These are phyloP conservation scores for Paramecium tetraurelia DNA, from an alignment of 73 alveolate species.

Conservation along the genomic window DNA sequence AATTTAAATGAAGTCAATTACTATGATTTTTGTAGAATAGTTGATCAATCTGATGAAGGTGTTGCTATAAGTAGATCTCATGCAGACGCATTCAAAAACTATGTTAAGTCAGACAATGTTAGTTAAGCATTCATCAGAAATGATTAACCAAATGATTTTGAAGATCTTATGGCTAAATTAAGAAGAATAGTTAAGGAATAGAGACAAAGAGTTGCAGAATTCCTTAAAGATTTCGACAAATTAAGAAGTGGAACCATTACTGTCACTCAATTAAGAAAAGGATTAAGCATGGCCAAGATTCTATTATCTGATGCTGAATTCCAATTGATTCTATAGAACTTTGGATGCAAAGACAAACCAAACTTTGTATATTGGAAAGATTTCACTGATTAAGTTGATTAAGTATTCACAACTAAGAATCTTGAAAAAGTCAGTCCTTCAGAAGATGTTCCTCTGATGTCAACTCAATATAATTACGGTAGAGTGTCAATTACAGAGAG, in stretches of 20 bases:
- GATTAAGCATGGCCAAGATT: conserved; percentile 91
- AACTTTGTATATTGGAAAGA: conserved; percentile 84
- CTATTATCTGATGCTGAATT: conserved; percentile 85
- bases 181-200: conserved; percentile 81
- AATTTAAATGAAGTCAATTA: conserved; percentile 90
- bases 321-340: conserved; percentile 70
- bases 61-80: conserved; percentile 69
- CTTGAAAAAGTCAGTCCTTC: conserved; percentile 83
- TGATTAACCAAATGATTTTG: conserved; percentile 82
- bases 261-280: conserved; percentile 82
- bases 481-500: conserved; percentile 70
- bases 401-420: conserved; percentile 84
- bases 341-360: conserved; percentile 71
- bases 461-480: conserved; percentile 80
- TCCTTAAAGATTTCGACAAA: conserved; percentile 94
- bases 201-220: conserved; percentile 84
- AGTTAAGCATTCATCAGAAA: conserved; percentile 64
- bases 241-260: conserved; percentile 92
- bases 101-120: conserved; percentile 31
- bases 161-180: conserved; percentile 87
- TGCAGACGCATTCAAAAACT: conserved; percentile 61
- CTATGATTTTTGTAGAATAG: conserved; percentile 85
- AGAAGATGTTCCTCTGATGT: conserved; percentile 66
- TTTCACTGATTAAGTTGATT: conserved; percentile 87
- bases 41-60: conserved; percentile 84